Conservation (phyloP, 768 basidiomycete genomes). For the Clathrus columnatus region DNA sequence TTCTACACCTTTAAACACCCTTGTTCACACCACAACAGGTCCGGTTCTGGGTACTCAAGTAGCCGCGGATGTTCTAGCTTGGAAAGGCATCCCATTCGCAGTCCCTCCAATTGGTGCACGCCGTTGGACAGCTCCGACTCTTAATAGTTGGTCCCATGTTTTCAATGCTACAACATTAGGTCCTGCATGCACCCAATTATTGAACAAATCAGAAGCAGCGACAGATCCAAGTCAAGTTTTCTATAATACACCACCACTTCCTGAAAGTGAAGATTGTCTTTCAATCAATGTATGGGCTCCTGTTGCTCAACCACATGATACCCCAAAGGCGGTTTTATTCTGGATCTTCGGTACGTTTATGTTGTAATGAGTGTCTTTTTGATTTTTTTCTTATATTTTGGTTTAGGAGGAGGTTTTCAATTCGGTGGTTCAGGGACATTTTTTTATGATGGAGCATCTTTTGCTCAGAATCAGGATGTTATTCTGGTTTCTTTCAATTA, state of each 20-base stretch:
- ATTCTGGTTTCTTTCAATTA: constrained; percentile 7
- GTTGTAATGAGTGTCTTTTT: not conserved
- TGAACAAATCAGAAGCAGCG: constrained; percentile 2
- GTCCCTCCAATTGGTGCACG: not conserved
- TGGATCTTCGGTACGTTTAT: constrained; percentile 10
- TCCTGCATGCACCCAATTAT: constrained; percentile 3
- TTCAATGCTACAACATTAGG: constrained; percentile 1
- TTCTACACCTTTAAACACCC: not conserved
- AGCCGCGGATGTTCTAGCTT: not conserved
- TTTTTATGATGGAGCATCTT: constrained; percentile 8
- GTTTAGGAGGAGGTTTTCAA: constrained; percentile 4
- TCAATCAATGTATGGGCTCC: constrained; percentile 9
- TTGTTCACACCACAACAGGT: constrained; percentile 5
- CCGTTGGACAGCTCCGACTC: constrained; percentile 3
- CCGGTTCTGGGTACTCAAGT: constrained; percentile 4
- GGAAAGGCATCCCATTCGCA: constrained; percentile 10
- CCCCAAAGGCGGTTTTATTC: constrained; percentile 7
- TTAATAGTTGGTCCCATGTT: constrained; percentile 1
- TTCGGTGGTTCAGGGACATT: constrained; percentile 8
- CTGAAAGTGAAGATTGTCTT: constrained; percentile 9
- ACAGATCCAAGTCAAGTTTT: constrained; percentile 3
- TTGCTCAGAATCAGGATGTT: constrained; percentile 7
- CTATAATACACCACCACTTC: constrained; percentile 9
- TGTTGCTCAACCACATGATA: not conserved
- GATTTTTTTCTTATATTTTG: not conserved